Evolutionary conservation across 2,329 filamentous ascomycete species (phyloP).

Genomic region (Ambrosiella xylebori): DNA sequence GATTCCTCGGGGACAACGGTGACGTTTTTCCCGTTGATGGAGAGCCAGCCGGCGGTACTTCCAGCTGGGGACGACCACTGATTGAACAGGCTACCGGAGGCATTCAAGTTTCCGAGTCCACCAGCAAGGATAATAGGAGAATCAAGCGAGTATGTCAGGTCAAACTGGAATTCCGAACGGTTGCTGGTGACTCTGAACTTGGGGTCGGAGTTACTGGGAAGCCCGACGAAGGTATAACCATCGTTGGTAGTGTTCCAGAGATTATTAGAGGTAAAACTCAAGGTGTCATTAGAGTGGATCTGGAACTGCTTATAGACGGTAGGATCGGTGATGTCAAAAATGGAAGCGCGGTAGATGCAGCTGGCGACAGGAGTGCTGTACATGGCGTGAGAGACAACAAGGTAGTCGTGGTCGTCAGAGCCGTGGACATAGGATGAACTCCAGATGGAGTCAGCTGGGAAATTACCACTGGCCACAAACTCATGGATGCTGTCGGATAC

Average conservation of each 20-base stretch:
- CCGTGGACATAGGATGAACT: not conserved
- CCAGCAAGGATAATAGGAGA: not conserved
- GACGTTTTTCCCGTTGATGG: not conserved
- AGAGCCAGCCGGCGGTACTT: not conserved
- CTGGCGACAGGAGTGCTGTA: not conserved
- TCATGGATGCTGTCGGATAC: not conserved
- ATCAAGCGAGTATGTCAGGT: not conserved
- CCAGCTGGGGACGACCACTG: not conserved
- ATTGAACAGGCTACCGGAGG: not conserved
- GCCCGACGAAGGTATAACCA: not conserved
- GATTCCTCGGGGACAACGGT: not conserved
- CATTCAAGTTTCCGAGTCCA: not conserved
- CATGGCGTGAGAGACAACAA: not conserved
- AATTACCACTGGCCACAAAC: not conserved
- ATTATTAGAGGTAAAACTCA: not conserved
- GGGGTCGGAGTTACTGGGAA: not conserved
- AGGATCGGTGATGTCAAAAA: not conserved
- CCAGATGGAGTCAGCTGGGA: not conserved
- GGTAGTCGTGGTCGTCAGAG: not conserved
- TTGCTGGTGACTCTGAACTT: not conserved
- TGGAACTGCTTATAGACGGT: not conserved
- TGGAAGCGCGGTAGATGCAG: not conserved
- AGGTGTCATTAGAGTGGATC: not conserved
- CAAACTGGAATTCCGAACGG: not conserved
- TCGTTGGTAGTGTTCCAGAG: not conserved